Evolutionary conservation across 75 land plant species (phyloP).

Genomic region (Larix kaempferi): DNA sequence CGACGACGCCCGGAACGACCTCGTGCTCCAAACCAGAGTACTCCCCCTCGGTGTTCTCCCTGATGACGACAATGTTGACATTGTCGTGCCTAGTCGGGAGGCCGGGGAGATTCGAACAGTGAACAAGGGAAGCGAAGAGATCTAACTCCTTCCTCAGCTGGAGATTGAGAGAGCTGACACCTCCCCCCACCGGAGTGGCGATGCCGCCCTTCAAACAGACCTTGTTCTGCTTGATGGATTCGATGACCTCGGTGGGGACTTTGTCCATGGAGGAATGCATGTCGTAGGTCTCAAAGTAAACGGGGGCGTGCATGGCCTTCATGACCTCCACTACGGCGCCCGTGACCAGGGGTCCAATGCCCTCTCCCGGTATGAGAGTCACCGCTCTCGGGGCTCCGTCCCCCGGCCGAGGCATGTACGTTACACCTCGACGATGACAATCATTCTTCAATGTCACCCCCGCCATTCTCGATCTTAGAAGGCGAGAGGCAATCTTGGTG

Average conservation of each 20-base stretch:
- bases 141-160: slow-evolving; percentile 78
- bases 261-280: slow-evolving; percentile 64
- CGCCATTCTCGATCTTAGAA: no score
- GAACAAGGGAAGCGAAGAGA: slow-evolving; percentile 68
- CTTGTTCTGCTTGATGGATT: slow-evolving; percentile 64
- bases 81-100: slow-evolving; percentile 70
- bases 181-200: slow-evolving; percentile 77
- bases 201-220: slow-evolving; percentile 78
- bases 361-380: slow-evolving; percentile 77
- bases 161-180: slow-evolving; percentile 72
- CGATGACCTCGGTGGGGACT: slow-evolving; percentile 60
- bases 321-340: slow-evolving; percentile 74
- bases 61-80: slow-evolving; percentile 76
- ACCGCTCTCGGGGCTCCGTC: slow-evolving; percentile 78
- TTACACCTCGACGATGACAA: slow-evolving; percentile 30
- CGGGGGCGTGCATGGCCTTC: slow-evolving; percentile 83
- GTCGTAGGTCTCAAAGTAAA: slow-evolving; percentile 69
- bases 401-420: slow-evolving; percentile 88
- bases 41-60: slow-evolving; percentile 91
- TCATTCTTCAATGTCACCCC: no score
- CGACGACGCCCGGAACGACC: slow-evolving; percentile 79
- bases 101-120: slow-evolving; percentile 73
- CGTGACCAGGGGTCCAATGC: slow-evolving; percentile 80
- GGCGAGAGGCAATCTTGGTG: no score
- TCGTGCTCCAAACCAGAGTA: slow-evolving; percentile 84